phyloP scores from a whole-genome alignment of 2,329 filamentous ascomycete species.

The Colletotrichum tropicale region DNA sequence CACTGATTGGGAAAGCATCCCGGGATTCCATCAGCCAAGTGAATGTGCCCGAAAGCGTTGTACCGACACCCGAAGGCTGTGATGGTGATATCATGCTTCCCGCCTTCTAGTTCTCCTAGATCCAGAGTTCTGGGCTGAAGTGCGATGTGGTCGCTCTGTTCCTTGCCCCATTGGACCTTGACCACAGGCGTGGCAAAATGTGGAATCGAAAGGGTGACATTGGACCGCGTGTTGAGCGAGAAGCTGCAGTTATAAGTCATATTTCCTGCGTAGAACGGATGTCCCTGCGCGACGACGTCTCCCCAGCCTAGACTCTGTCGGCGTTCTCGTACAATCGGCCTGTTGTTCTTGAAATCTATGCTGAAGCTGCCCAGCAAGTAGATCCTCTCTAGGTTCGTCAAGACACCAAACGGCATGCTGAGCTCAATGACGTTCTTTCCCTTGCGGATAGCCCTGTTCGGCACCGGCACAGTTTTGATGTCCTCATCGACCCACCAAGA shows the following conservation, averaged over 20 bases:
- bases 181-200: constrained; percentile 7
- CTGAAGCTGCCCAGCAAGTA: constrained; percentile 32
- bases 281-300: constrained; percentile 26
- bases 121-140: neutral
- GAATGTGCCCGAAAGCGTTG: constrained; percentile 11
- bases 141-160: neutral
- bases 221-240: neutral
- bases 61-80: constrained; percentile 7
- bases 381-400: constrained; percentile 32
- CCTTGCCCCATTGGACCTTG: neutral
- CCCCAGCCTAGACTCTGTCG: constrained; percentile 25
- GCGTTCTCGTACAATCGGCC: neutral
- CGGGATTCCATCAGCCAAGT: neutral
- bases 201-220: constrained; percentile 6
- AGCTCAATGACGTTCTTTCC: constrained; percentile 27
- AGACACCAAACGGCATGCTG: constrained; percentile 28
- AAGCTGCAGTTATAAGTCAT: constrained; percentile 24
- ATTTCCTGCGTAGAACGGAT: constrained; percentile 27
- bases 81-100: neutral
- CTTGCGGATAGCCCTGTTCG: constrained; percentile 21
- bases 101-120: neutral
- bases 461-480: constrained; percentile 27
- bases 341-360: constrained; percentile 20
- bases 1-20: neutral
- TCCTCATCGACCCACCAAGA: constrained; percentile 35